phyloP scores from a whole-genome alignment of 176 grass and related monocot species.

The sorghum (Sorghum bicolor) region Sorghum_bicolor_NCBIv3 NC_012870.2:27129501-27130000 shows the following conservation, averaged over 20 bases:
- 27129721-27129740: not conserved
- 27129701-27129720: not conserved
- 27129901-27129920: not conserved
- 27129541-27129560: conserved; percentile 43
- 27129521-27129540: conserved; percentile 46
- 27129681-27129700: not conserved
- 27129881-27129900: too few relatives aligned
- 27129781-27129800: not conserved
- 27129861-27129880: too few relatives aligned
- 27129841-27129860: too few relatives aligned
- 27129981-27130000: not conserved
- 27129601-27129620: conserved; percentile 48
- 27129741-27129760: not conserved
- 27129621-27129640: conserved; percentile 35
- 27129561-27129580: conserved; percentile 26
- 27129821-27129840: too few relatives aligned
- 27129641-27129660: not conserved
- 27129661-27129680: not conserved
- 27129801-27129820: not conserved
- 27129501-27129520: conserved; percentile 23
- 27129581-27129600: conserved; percentile 49
- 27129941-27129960: not conserved
- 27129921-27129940: not conserved
- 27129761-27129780: not conserved
- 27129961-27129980: not conserved